Evolutionary conservation across 2,329 filamentous ascomycete genomes (phyloP), one percentile per base, ranked within the genome.

Genomic region (Ilyonectria mors-panacis): DNA sequence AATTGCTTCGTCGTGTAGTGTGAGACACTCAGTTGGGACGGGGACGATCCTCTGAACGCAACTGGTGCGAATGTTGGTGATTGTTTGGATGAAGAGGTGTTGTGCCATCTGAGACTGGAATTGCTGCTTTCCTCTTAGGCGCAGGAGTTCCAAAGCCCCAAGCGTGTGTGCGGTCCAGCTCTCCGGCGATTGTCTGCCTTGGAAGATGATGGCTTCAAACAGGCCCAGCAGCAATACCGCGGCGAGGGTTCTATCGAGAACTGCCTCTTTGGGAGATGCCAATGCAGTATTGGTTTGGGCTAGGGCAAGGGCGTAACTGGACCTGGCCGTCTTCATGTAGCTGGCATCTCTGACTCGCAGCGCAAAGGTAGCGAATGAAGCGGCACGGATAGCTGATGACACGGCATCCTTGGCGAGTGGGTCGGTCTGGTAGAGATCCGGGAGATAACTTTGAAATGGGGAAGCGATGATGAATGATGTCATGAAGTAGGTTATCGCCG

Each of bases 121-220:
- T 47, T 76, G 74, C 13, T 51, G n/a, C 21, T 53, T 45, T 1
- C 76, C 76, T 26, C 76, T 70, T 7, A 77, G 62, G 21, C 72
- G 65, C 4, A 77, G 63, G 2, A 77, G 73, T n/a, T 77, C 61
- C 54, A 76, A 66, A 37, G 76, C 66, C 6, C 75, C 76, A 13
- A 71, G 42, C 2, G 71, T 73, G 21, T 77, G 76, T 7, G 72
- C 69, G 5, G 72, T 74, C 75, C 75, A 77, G 56, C 68, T 75
- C 6, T 75, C 70, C 1, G 74, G 70, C 6, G 73, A 71, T 37
- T 68, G 65, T n/a, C 65, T 63, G 2, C 68, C 74, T 15, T 58
- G 63, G 30, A 77, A 77, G 5, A 75, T 68, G 28, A 75, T 70
- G n/a, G 74, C 74, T 37, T 77, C 76, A 42, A 77, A 77, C 10